Base-by-base conservation (phyloP, 139 green algal species). In the Penium margaritaceum region DNA sequence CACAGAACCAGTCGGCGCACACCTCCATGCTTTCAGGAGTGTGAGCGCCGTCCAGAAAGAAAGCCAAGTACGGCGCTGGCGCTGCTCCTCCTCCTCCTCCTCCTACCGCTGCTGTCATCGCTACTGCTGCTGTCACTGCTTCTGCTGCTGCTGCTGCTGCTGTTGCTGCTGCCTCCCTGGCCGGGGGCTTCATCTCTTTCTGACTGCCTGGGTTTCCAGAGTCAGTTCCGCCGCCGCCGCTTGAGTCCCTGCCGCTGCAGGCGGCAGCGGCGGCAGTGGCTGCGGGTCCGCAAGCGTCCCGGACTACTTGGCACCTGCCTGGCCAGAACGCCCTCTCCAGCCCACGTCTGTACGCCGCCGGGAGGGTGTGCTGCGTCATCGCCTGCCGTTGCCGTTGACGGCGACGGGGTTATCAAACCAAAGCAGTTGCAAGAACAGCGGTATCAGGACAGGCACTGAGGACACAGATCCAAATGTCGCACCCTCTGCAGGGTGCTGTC, bases 21-120 rank as follows among this genome's bases (percentile, higher is more conserved):
- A 83, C 84, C 1, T 72, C 84, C 85, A 97, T 92, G 84, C 89
- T 95, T 78, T 98, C 94, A 0, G 85, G 80, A 6, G 94, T 97
- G 80, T 99, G 94, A 1, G 94, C 94, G 9, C 94, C 94, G 74
- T 99, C 94, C 27, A 99, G 81, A 69, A 83, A 99, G 65, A 95
- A 93, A 0, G 84, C 86, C 57, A 98, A 72, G 1, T 85, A 33
- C 12, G 44, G 47, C 51, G 24, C 67, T 67, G 43, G 17, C 19
- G 17, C 17, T 55, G 15, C 44, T 55, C 35, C 43, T 36, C 47
- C 30, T 38, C 58, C 17, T 51, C 17, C 30, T 67, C 58, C 15
- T 15, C 19, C 58, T n/a, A 24, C 15, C 30, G 35, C 32, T 9
- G 39, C 9, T 70, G 14, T 70, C 63, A 9, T 9, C 35, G n/a